Evolutionary conservation across 305 asterid genomes (phyloP).

Genomic region (Fraxinus velutina): DNA sequence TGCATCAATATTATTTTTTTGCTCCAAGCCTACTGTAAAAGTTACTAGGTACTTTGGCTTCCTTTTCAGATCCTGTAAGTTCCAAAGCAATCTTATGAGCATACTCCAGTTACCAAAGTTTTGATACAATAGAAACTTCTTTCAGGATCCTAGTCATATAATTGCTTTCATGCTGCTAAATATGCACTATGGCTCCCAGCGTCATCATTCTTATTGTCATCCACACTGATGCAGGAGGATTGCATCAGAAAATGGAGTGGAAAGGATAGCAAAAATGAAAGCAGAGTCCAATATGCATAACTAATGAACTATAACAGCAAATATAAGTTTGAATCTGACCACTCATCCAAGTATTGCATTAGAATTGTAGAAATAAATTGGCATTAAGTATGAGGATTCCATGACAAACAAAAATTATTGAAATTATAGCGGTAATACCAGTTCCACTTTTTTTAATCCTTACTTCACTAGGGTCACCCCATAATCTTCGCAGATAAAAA

Average conservation of each 20-base stretch:
- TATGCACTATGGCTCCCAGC: neutral
- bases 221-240: neutral
- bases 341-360: neutral
- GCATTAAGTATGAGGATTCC: slow-evolving; percentile 2
- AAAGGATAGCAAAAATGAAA: neutral
- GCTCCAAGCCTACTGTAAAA: slow-evolving; percentile 76
- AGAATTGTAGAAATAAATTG: neutral
- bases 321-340: slow-evolving; percentile 14
- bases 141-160: neutral
- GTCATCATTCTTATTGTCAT: slow-evolving; percentile 7
- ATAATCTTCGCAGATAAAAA: slow-evolving; percentile 68
- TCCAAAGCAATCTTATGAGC: slow-evolving; percentile 26
- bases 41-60: slow-evolving; percentile 81
- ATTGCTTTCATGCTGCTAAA: slow-evolving; percentile 9
- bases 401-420: neutral
- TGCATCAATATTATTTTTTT: slow-evolving; percentile 55
- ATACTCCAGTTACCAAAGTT: slow-evolving; percentile 11
- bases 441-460: slow-evolving; percentile 21
- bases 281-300: neutral
- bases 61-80: slow-evolving; percentile 68
- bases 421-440: neutral
- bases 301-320: neutral
- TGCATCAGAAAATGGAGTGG: slow-evolving; percentile 16
- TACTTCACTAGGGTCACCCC: slow-evolving; percentile 94
- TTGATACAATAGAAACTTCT: slow-evolving; percentile 9